Conservation (phyloP, 2,329 filamentous ascomycete genomes). For the Diaporthe batatas region DNA sequence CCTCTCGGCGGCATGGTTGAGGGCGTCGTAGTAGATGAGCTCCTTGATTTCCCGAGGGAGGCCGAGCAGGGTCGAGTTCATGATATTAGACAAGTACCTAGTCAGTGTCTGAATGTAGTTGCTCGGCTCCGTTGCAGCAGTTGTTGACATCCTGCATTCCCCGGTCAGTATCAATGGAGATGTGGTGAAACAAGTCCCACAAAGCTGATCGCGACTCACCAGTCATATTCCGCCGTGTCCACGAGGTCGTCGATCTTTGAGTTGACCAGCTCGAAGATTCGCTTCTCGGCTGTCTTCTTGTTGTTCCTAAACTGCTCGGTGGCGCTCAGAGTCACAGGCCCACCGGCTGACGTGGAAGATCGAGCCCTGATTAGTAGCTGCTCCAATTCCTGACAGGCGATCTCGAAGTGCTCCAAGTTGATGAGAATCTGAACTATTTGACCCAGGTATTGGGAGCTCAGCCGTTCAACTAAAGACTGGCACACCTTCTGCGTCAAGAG, state of each 20-base stretch:
- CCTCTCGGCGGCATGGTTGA: constrained; percentile 89
- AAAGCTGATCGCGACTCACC: constrained; percentile 60
- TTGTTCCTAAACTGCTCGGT: constrained; percentile 89
- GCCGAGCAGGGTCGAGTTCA: constrained; percentile 92
- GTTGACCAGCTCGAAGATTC: constrained; percentile 98
- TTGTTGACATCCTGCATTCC: constrained; percentile 63
- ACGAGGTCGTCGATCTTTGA: constrained; percentile 98
- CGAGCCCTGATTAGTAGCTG: constrained; percentile 86
- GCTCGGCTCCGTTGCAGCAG: constrained; percentile 78
- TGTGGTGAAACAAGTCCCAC: background rate
- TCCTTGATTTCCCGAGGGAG: constrained; percentile 97
- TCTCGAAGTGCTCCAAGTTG: constrained; percentile 97
- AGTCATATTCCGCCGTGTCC: constrained; percentile 97
- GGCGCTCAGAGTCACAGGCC: constrained; percentile 82
- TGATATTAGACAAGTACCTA: constrained; percentile 92
- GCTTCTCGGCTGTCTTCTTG: constrained; percentile 96
- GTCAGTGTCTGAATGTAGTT: constrained; percentile 97
- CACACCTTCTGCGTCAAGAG: constrained; percentile 95
- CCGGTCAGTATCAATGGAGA: constrained; percentile 29
- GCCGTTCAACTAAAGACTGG: constrained; percentile 86
- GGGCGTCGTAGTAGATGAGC: constrained; percentile 96
- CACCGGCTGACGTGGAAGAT: constrained; percentile 83
- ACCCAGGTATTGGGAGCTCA: constrained; percentile 93
- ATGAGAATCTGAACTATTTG: constrained; percentile 99
- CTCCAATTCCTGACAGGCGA: constrained; percentile 90